Conservation (phyloP, 805 yeast genomes). For the Pichia paraexigua region DNA sequence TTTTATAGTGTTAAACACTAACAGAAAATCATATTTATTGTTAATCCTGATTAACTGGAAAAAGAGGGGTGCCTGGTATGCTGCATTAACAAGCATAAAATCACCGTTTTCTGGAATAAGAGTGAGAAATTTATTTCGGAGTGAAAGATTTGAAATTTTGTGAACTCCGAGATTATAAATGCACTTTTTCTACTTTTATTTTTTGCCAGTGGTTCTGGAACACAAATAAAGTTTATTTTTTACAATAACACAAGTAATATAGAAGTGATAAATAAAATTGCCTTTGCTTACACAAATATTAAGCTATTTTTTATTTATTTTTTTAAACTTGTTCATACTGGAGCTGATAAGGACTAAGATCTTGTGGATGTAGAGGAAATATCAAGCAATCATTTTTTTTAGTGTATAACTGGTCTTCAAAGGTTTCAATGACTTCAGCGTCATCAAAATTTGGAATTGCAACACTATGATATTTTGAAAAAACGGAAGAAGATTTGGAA, state of each 20-base stretch:
- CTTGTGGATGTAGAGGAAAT: not conserved
- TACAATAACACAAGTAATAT: not conserved
- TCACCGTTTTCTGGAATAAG: not conserved
- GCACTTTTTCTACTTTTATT: no score
- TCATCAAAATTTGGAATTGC: not conserved
- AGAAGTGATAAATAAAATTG: no score
- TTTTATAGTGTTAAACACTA: not conserved
- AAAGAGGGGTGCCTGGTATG: not conserved
- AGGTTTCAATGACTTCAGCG: not conserved
- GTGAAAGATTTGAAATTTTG: not conserved
- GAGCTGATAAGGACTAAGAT: not conserved
- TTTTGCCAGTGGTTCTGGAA: no score
- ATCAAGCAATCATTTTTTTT: not conserved
- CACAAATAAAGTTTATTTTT: no score
- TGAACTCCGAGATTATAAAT: not conserved
- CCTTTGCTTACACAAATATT: no score
- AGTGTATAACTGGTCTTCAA: not conserved
- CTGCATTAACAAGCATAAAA: not conserved
- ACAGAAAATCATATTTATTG: not conserved
- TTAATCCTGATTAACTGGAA: no score
- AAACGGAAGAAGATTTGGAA: not conserved
- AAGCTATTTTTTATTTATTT: no score
- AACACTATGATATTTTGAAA: not conserved
- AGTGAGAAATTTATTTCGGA: not conserved
- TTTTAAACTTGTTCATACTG: not conserved